These are phyloP conservation scores for Tylopilus rubrobrunneus DNA, from an alignment of 768 basidiomycete genomes.

Conservation along the genomic window DNA sequence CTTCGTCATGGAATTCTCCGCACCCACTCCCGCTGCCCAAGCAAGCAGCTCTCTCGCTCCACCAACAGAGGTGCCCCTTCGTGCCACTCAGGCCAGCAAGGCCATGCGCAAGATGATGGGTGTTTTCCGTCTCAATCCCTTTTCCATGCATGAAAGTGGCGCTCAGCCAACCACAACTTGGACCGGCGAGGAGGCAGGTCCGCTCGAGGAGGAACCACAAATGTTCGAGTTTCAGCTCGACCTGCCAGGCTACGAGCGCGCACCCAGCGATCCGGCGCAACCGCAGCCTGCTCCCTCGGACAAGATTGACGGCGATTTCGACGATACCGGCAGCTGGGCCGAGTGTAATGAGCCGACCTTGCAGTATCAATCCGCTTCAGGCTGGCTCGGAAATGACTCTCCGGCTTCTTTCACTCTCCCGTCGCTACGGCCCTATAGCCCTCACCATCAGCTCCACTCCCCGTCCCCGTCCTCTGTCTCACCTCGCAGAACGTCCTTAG, in stretches of 20 bases:
- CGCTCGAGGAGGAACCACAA: conserved; percentile 56
- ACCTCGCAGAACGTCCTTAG: conserved; percentile 24
- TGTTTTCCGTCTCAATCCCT: conserved; percentile 73
- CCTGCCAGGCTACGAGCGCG: conserved; percentile 27
- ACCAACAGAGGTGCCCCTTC: conserved; percentile 66
- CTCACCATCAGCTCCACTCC: conserved; percentile 24
- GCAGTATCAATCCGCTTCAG: conserved; percentile 19
- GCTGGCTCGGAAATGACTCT: conserved; percentile 29
- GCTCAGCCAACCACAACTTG: conserved; percentile 41
- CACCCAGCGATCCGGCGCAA: conserved; percentile 15
- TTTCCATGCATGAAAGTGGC: conserved; percentile 56
- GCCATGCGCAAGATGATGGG: conserved; percentile 77
- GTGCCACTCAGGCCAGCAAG: conserved; percentile 68
- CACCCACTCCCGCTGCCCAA: conserved; percentile 30
- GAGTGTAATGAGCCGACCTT: conserved; percentile 18
- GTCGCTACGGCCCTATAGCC: conserved; percentile 27
- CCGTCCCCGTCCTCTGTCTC: conserved; percentile 26
- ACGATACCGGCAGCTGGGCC: conserved; percentile 22
- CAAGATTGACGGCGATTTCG: conserved; percentile 14
- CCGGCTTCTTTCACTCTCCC: conserved; percentile 28
- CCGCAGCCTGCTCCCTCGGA: conserved; percentile 8
- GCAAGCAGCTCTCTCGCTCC: conserved; percentile 41
- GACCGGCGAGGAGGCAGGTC: conserved; percentile 50
- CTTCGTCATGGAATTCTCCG: conserved; percentile 35
- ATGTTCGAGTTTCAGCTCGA: conserved; percentile 66